Evolutionary conservation across 441 rosid species (phyloP), one percentile per base, ranked within the genome.

Genomic region (Croton setiger): DNA sequence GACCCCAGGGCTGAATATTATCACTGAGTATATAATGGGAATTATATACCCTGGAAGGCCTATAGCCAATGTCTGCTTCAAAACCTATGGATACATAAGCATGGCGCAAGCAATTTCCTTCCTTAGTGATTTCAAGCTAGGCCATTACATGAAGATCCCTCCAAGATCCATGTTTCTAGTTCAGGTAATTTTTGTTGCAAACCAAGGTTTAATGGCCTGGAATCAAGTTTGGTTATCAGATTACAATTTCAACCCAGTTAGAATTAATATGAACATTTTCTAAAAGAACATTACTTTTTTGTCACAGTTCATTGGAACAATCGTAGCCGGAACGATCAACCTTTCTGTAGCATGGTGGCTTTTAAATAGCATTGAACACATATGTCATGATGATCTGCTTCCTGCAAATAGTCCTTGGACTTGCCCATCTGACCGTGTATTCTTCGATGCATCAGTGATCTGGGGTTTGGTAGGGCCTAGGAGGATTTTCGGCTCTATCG

Each of bases 391-490:
- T 23, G 59, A 82, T 18, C 72, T 83, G 1, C 97, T 88, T 15
- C 91, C 97, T 1, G 67, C 79, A 0, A 81, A 83, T 77, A 88
- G 96, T 78, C 91, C 96, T 9, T 91, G 98, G 97, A 85, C 94
- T 27, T 91, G 97, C 66, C 98, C 97, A 0, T 33, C 78, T 0
- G 92, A 88, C 71, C 77, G 85, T 9, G 96, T 89, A 7, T 86
- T 88, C 91, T 93, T 79, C 53, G 98, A 89, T 71, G 94, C 97
- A 48, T 91, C 96, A 3, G 92, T 91, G 33, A 83, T 91, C 53
- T 91, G 96, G 98, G 97, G 96, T 47, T 71, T 91, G 63, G 89
- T 91, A 2, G 98, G 98, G 66, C 97, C 96, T 0, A 83, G 27
- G 39, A 75, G 93, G 53, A 88, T 90, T 63, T 90, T 93, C 20